These are phyloP conservation scores for Colletotrichum sublineola DNA, from an alignment of 2,329 filamentous ascomycete species.

Conservation along the genomic window DNA sequence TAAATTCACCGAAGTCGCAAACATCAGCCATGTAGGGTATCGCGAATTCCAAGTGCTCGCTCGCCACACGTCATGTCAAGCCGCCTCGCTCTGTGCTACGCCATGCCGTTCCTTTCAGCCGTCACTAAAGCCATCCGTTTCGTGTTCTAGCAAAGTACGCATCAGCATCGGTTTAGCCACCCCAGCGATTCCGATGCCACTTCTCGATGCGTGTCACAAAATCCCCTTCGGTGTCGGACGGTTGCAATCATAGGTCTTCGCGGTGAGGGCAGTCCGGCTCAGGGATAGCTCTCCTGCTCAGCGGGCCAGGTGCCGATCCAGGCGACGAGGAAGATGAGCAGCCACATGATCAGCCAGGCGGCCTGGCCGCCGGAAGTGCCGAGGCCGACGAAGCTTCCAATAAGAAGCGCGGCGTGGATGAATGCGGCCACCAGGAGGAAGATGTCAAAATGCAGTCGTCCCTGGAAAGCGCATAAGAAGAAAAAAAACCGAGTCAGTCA, in stretches of 20 bases:
- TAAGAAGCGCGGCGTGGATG: constrained; percentile 23
- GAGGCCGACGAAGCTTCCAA: constrained; percentile 28
- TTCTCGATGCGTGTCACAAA: neutral
- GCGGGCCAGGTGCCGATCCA: constrained; percentile 36
- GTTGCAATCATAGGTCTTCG: neutral
- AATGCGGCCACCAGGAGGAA: constrained; percentile 25
- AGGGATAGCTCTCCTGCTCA: constrained; percentile 27
- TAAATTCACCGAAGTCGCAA: too few relatives aligned
- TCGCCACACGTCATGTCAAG: neutral
- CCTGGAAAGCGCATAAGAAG: neutral
- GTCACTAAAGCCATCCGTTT: neutral
- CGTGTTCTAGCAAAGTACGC: too few relatives aligned
- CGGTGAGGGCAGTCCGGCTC: neutral
- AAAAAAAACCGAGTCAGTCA: neutral
- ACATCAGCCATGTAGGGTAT: constrained; percentile 19
- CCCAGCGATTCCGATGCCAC: neutral
- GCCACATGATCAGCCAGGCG: constrained; percentile 37
- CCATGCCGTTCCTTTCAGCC: neutral
- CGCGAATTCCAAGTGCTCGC: constrained; percentile 15
- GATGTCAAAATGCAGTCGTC: constrained; percentile 32
- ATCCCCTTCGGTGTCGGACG: too few relatives aligned
- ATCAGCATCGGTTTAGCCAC: too few relatives aligned
- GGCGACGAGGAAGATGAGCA: constrained; percentile 36
- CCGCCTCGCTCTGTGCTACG: neutral
- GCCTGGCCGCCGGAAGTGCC: constrained; percentile 8